Evolutionary conservation across 2,329 filamentous ascomycete species (phyloP), one percentile per base, ranked within the genome.

Genomic region (Aquanectria penicillioides): DNA sequence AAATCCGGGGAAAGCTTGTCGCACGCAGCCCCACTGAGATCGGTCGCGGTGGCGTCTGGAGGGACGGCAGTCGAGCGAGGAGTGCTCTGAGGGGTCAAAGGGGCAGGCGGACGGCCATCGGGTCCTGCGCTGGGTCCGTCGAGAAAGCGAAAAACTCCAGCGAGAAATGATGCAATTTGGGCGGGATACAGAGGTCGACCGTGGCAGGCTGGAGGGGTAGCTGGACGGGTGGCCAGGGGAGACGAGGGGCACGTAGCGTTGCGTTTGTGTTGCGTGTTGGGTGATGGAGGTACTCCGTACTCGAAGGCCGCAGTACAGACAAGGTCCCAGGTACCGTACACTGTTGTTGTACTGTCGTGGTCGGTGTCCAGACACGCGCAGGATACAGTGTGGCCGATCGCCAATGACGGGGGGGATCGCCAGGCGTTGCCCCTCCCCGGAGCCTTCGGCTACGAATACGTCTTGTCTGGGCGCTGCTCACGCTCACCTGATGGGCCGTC

Each of bases 1-100:
- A 72, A 71, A 74, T 74, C 71, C 69, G 69, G 72, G 72, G 72
- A 74, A 73, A 74, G 71, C 71, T 71, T 71, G 71, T 70, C 62
- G 12, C 3, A 15, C 62, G 12, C 3, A 15, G 68, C 61, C 44
- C 71, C 71, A 73, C 71, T 26, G 15, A 54, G 65, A 69, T 70
- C 67, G 66, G 59, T 47, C 47, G 47, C 59, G 54, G 64, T 64
- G 66, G 67, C 64, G 65, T 61, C 55, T 63, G 55, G 60, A 60
- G 57, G 33, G 41, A 53, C 48, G 57, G 57, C 33, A 65, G 58
- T 63, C 50, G 56, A 65, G 63, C 57, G 61, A 59, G 57, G 36
- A 29, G 25, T 33, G n/a, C n/a, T 53, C 56, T 57, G 51, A 62
- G 48, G 57, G 54, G 53, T 55, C 61, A 53, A 29, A 22, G 31